Base-by-base conservation (phyloP, 257 asterid species). In the Perilla frutescens region DNA sequence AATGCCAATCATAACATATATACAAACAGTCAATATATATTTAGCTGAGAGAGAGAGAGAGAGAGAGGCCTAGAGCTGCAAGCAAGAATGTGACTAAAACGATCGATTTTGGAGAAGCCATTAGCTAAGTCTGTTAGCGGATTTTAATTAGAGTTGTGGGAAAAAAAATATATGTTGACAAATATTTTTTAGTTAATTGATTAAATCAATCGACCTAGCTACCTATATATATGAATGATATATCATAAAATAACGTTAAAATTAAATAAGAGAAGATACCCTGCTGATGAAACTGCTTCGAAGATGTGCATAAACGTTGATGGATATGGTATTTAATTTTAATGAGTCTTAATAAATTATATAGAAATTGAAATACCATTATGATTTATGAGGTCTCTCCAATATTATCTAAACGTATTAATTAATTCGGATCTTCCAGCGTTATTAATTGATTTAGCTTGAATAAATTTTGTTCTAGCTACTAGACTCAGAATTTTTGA, bases 51-150 rank as follows among this genome's bases (percentile, higher is more conserved):
- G 3, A 13, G 3, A 50, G 5, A 50, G 6, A 49, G 51, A 54
- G 11, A 37, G 15, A 37, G 12, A 39, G 51, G 55, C 74, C 74
- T n/a, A 54, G 40, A 6, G 74, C 44, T 15, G 61, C 31, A 20
- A 69, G 65, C 5, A 69, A 54, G 53, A 69, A 31, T 12, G 65
- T 29, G 65, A 55, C 3, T 11, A 69, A 55, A 43, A 39, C 14
- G 47, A 43, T 54, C 44, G 62, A 39, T 47, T 55, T 69, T 12
- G 37, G 44, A n/a, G 65, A 69, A 69, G 74, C 74, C 74, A 43
- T 63, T 20, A 20, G 37, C 0, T 62, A 20, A 14, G 39, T 69
- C 29, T 53, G 1, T 31, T 10, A 62, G 40, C 26, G 26, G 26
- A 20, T 20, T 20, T 20, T 20, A 34, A 2, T 45, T 66, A 58